Conservation (phyloP, 306 rosid genomes). For the Lathyrus aphaca region DNA sequence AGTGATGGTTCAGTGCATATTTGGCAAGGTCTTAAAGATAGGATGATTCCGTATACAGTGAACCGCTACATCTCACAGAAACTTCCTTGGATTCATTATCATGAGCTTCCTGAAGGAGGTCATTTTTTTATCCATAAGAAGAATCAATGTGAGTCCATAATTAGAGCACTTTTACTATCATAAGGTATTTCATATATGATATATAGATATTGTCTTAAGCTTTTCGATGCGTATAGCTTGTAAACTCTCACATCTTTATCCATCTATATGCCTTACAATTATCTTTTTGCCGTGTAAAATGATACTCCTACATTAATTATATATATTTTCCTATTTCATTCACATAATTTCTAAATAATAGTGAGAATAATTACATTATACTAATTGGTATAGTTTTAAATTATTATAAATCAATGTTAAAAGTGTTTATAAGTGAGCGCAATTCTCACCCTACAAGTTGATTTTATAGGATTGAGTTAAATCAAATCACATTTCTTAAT, state of each 20-base stretch:
- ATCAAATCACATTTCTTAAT: no score
- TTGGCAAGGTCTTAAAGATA: constrained; percentile 77
- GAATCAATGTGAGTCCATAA: constrained; percentile 51
- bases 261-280: no score
- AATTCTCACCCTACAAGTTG: no score
- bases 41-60: constrained; percentile 50
- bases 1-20: constrained; percentile 60
- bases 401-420: no score
- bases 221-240: not conserved
- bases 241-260: not conserved
- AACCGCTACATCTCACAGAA: constrained; percentile 60
- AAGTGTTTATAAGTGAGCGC: no score
- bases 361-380: no score
- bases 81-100: constrained; percentile 80
- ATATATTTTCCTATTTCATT: no score
- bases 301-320: no score
- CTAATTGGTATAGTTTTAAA: no score
- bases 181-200: constrained; percentile 16
- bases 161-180: constrained; percentile 57
- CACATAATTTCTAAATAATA: no score
- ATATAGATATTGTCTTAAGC: not conserved
- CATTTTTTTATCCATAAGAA: constrained; percentile 50
- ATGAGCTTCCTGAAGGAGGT: constrained; percentile 67
- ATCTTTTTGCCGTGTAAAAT: no score
- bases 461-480: no score